These are phyloP conservation scores for Pleodorina starrii DNA, from an alignment of 139 green algal genomes.

Conservation along the genomic window DNA sequence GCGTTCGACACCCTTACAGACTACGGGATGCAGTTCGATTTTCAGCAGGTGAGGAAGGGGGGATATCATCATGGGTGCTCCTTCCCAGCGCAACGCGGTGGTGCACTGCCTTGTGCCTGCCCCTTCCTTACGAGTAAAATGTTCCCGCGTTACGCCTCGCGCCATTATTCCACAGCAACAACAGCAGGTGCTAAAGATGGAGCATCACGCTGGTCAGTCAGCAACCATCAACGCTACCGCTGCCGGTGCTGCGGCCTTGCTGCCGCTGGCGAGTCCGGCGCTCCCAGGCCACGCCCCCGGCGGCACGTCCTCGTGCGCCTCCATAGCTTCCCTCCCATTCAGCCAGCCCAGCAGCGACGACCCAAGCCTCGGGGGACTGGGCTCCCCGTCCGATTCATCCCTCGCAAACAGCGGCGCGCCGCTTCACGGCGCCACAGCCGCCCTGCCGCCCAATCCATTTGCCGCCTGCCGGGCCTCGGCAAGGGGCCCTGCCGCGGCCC, in stretches of 20 bases:
- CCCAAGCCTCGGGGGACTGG: not conserved
- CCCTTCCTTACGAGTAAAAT: too few relatives aligned
- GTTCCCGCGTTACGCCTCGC: too few relatives aligned
- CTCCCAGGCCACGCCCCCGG: not conserved
- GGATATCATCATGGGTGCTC: too few relatives aligned
- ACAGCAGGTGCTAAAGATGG: too few relatives aligned
- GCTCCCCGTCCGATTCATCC: not conserved
- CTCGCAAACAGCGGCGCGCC: not conserved
- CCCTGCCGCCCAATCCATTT: not conserved
- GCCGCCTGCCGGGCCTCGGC: not conserved
- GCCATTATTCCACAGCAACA: too few relatives aligned
- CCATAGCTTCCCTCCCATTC: not conserved
- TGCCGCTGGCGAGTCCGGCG: not conserved
- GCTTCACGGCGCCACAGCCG: not conserved
- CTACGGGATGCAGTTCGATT: conserved; percentile 24
- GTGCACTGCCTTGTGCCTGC: too few relatives aligned
- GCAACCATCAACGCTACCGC: too few relatives aligned
- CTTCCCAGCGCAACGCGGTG: too few relatives aligned
- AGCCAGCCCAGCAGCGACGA: not conserved
- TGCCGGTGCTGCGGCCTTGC: too few relatives aligned
- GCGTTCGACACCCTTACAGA: conserved; percentile 14
- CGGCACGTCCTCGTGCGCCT: conserved; percentile 3
- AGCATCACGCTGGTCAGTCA: too few relatives aligned
- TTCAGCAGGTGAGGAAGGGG: not conserved
- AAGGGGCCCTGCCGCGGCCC: not conserved